Evolutionary conservation across 2,329 filamentous ascomycete genomes (phyloP), one percentile per base, ranked within the genome.

Genomic region (Calonectria pteridis): DNA sequence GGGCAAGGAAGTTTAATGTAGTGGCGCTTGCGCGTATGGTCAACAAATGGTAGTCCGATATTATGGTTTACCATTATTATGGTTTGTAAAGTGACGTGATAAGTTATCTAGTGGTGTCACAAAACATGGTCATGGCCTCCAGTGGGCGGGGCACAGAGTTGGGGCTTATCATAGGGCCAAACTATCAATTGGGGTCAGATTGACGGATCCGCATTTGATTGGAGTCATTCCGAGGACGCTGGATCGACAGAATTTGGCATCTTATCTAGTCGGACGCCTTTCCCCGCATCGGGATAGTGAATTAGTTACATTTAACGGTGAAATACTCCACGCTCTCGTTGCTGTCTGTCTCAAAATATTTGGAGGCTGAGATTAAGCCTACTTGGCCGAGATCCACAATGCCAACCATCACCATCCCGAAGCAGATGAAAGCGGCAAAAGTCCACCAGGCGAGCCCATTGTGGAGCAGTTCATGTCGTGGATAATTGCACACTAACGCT

Each of bases 341-440:
- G 28, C 4, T 31, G 16, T 10, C 14, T 20, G 3, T 9, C 26
- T 31, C 5, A 16, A 40, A 23, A n/a, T 63, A n/a, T 46, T 20
- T 40, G 26, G n/a, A 28, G 35, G 5, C 46, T 53, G 33, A 40
- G 6, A 0, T 62, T 18, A 11, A 29, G 20, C 6, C 6, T 43
- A 63, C 2, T 28, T 65, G 6, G 2, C 6, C 20, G 4, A 20
- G n/a, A 3, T 26, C 20, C 62, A 62, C 26, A 14, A 71, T 71
- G 69, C 13, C 49, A 20, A 33, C 20, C 51, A 20, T 23, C 23
- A 18, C n/a, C 20, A 29, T 72, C 13, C 65, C 73, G 10, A 10
- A 23, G 7, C 55, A 59, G 5, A 74, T 74, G 73, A 66, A 49
- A 37, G 69, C 69, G 4, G 72, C 72, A 20, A 35, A 69, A 18